Conservation (phyloP, 768 basidiomycete genomes). For the Tricholoma furcatifolium region DNA sequence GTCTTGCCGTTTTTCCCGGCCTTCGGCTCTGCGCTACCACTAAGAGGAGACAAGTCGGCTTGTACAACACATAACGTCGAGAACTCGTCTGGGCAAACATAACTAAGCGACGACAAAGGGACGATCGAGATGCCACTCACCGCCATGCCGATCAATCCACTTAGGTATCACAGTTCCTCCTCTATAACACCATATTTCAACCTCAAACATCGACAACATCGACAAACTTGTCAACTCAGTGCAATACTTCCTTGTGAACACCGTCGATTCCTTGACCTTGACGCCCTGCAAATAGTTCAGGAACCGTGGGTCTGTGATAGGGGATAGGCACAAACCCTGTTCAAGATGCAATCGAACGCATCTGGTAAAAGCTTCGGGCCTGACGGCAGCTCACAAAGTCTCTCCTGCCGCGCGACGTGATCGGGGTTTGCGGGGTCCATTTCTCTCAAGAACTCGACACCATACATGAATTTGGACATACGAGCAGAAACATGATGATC, state of each 20-base stretch:
- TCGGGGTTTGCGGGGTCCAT: slow-evolving; percentile 65
- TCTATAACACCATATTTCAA: slow-evolving; percentile 83
- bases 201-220: slow-evolving; percentile 77
- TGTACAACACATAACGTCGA: slow-evolving; percentile 78
- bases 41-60: slow-evolving; percentile 72
- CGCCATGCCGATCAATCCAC: slow-evolving; percentile 68
- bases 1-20: slow-evolving; percentile 61
- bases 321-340: slow-evolving; percentile 45
- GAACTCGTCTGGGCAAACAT: slow-evolving; percentile 49
- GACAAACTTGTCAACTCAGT: slow-evolving; percentile 77
- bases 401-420: slow-evolving; percentile 60
- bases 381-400: slow-evolving; percentile 73
- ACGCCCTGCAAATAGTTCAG: slow-evolving; percentile 42
- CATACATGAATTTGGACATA: slow-evolving; percentile 80
- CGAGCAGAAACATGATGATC: slow-evolving; percentile 83
- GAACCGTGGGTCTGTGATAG: not conserved
- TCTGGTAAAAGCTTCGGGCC: slow-evolving; percentile 78
- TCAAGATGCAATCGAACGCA: slow-evolving; percentile 79
- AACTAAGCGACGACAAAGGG: not conserved
- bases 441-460: slow-evolving; percentile 75
- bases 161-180: slow-evolving; percentile 70
- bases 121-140: slow-evolving; percentile 26
- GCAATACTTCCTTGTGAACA: slow-evolving; percentile 80
- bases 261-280: slow-evolving; percentile 79
- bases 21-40: slow-evolving; percentile 69